Base-by-base conservation (phyloP, 176 grass and related monocot species). In the Dendrocalamus sinicus region DNA sequence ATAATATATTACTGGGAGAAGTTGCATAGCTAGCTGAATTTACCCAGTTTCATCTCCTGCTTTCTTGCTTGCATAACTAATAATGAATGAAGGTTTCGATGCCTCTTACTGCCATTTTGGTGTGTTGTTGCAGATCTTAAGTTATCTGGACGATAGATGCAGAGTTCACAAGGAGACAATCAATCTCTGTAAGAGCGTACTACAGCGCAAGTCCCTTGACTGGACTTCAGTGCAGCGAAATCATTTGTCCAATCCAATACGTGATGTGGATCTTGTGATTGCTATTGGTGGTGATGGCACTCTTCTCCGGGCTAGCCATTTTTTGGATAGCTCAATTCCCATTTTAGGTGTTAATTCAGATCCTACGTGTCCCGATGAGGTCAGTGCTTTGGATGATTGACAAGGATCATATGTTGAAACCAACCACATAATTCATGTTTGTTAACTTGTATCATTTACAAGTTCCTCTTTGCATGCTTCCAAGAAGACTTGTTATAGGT, bases 281-380 rank as follows among this genome's bases (percentile, higher is more conserved):
- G 83, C 93, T 40, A 84, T 98, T 54, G 96, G 96, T 16, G 96
- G 96, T 1, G 96, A 98, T 53, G 96, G 96, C 53, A 95, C 96
- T 64, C 90, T 98, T 87, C 71, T 98, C 50, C 84, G 89, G 22
- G 90, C 93, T 50, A 95, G 93, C 74, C 96, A 98, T 30, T 95
- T 95, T 63, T 81, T 98, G 80, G 84, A 92, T 75, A 80, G 53
- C 68, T 93, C 93, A 46, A 92, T 92, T 80, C 93, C 96, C 16
- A 83, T 95, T 62, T 79, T 98, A 79, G 96, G 96, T 72, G 93
- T 98, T 68, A 98, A 98, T 84, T 98, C 93, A 17, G 96, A 98
- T 59, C 96, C 96, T 64, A 98, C 96, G 61, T 83, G 85, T 89
- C 13, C 62, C 10, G 63, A 89, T 67, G 96, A 98, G 93, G 95